Base-by-base conservation (phyloP, 1,284 basidiomycete species). In the Naganishia cerealis region DNA sequence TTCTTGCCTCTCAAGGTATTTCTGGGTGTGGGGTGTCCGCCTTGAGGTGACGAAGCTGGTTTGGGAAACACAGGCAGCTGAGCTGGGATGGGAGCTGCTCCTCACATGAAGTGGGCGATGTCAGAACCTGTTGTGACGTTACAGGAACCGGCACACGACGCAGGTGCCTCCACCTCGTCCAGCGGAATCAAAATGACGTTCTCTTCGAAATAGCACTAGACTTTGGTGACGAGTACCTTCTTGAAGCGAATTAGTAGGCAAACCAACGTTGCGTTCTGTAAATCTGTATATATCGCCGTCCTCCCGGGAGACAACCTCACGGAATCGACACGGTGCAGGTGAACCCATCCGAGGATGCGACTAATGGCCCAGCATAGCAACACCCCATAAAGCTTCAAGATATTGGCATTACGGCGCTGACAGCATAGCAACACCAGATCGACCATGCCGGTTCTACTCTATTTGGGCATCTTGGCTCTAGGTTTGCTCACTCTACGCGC, bases 401-500 rank as follows among this genome's bases (percentile, higher is more conserved):
- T 12, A 56, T 39, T 16, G n/a, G 54, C 54, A 36, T n/a, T 26
- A 26, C n/a, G 26, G 29, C 33, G 26, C 7, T 1, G 18, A 39
- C 15, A 56, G 54, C 33, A 24, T 16, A 42, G 24, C 56, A 40
- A 39, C 40, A 39, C 8, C 29, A 33, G 10, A 36, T 57, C 33
- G 13, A 12, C 24, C 48, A 63, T 53, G 61, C n/a, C 39, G 12
- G 16, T 24, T 29, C 61, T 63, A 42, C 50, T 63, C 24, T 67
- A 61, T 39, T 21, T 67, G 26, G 26, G 48, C 52, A 26, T 67
- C 58, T 24, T 67, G 18, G 66, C n/a, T 8, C n/a, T 55, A 18
- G 24, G 42, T 13, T 33, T 33, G 33, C 53, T 69, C 16, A 38
- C 43, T 3, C 46, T 69, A 16, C 63, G 68, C 18, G 36, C 43